These are phyloP conservation scores for Penicillium brevicompactum DNA, from an alignment of 2,329 filamentous ascomycete genomes.

Conservation along the genomic window DNA sequence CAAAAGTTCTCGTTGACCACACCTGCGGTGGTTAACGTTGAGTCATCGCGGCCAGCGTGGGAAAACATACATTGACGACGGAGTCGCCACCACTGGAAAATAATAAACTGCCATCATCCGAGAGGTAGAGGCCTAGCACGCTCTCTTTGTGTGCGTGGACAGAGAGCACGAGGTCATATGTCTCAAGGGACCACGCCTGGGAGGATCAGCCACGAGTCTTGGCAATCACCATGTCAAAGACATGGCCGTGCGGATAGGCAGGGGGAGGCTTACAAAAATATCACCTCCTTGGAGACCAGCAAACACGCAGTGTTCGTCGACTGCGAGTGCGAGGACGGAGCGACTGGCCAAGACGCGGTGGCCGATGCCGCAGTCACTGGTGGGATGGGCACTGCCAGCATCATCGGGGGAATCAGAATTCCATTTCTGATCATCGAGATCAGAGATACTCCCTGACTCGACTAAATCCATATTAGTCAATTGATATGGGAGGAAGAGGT, in stretches of 20 bases:
- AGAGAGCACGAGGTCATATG: slow-evolving; percentile 75
- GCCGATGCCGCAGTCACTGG: slow-evolving; percentile 41
- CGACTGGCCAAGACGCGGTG: slow-evolving; percentile 46
- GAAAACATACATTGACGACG: slow-evolving; percentile 71
- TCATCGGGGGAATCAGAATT: slow-evolving; percentile 31
- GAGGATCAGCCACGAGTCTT: slow-evolving; percentile 16
- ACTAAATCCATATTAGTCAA: slow-evolving; percentile 36
- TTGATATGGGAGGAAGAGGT: slow-evolving; percentile 23
- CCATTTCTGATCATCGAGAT: slow-evolving; percentile 41
- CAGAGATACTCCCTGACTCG: slow-evolving; percentile 38
- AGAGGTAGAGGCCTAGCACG: slow-evolving; percentile 81
- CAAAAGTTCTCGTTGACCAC: slow-evolving; percentile 79
- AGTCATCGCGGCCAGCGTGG: neutral
- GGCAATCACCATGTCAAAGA: neutral
- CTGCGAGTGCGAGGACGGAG: slow-evolving; percentile 70
- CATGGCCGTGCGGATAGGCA: neutral
- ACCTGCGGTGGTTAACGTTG: slow-evolving; percentile 49
- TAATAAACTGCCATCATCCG: slow-evolving; percentile 71
- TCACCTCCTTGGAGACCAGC: slow-evolving; percentile 92
- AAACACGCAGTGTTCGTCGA: slow-evolving; percentile 80
- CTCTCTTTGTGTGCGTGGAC: slow-evolving; percentile 91
- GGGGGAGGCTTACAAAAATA: slow-evolving; percentile 64
- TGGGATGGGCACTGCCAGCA: slow-evolving; percentile 21
- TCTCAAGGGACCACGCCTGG: slow-evolving; percentile 80
- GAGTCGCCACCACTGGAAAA: slow-evolving; percentile 94